A percentile compares a stretch with the other conserved stretches of the same genome.
Evolutionary conservation across 75 land plant genomes (phyloP).

Genomic region (Adiantum capillusveneris): DNA sequence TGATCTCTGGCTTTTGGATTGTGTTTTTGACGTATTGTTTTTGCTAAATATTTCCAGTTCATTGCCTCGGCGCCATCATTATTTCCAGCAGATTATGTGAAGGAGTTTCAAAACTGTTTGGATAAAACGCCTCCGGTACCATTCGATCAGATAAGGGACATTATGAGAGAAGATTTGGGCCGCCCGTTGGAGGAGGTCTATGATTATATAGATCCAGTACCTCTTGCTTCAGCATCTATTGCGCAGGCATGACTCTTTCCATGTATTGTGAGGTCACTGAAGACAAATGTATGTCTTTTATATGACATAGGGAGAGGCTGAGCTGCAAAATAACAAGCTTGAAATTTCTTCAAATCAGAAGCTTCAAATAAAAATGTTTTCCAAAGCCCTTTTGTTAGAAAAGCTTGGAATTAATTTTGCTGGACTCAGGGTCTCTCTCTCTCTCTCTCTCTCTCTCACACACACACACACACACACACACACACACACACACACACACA

Average conservation of each 20-base stretch:
- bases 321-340: too few relatives aligned
- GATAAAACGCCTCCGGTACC: slow-evolving; percentile 86
- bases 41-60: slow-evolving; percentile 70
- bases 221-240: slow-evolving; percentile 94
- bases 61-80: slow-evolving; percentile 94
- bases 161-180: slow-evolving; percentile 65
- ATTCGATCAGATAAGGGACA: slow-evolving; percentile 58
- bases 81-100: slow-evolving; percentile 91
- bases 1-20: too few relatives aligned
- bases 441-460: too few relatives aligned
- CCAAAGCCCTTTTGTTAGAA: too few relatives aligned
- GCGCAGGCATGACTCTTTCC: slow-evolving; percentile 69
- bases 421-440: too few relatives aligned
- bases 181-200: slow-evolving; percentile 80
- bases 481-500: not conserved
- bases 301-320: too few relatives aligned
- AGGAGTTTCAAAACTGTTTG: slow-evolving; percentile 95
- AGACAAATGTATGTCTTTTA: too few relatives aligned
- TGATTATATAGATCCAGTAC: slow-evolving; percentile 90
- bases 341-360: too few relatives aligned
- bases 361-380: too few relatives aligned
- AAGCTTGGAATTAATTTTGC: too few relatives aligned
- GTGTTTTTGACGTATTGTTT: too few relatives aligned
- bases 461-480: not conserved
- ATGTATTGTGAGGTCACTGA: too few relatives aligned